Evolutionary conservation across 805 yeast genomes (phyloP).

Genomic region (Suhomyces canberraensis): DNA sequence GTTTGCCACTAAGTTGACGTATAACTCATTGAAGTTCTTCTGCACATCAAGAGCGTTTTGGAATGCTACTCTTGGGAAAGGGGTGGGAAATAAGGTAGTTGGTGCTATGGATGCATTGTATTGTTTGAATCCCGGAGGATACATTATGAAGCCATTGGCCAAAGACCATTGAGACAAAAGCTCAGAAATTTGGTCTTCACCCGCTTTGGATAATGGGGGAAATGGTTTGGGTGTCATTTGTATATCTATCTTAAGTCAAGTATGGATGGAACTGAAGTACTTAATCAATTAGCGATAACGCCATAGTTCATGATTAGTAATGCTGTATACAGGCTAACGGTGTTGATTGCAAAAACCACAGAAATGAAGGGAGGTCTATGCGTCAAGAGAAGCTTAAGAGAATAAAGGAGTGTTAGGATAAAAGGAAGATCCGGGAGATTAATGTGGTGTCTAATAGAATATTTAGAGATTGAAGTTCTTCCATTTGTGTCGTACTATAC

Average conservation of each 20-base stretch:
- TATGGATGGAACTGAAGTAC: no score
- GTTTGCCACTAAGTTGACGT: slow-evolving; percentile 61
- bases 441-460: no score
- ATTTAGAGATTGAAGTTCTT: no score
- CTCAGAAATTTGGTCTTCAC: slow-evolving; percentile 35
- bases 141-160: slow-evolving; percentile 78
- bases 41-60: slow-evolving; percentile 67
- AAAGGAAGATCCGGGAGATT: no score
- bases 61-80: slow-evolving; percentile 69
- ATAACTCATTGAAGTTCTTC: slow-evolving; percentile 64
- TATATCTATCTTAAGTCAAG: no score
- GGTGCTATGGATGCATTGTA: slow-evolving; percentile 69
- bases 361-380: no score
- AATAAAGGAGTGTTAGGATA: no score
- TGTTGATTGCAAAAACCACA: no score
- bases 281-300: slow-evolving; percentile 2
- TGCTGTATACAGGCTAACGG: neutral
- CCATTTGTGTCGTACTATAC: no score
- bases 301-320: slow-evolving; percentile 2
- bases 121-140: slow-evolving; percentile 53
- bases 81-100: slow-evolving; percentile 86
- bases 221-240: slow-evolving; percentile 23
- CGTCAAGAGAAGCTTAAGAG: no score
- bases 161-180: slow-evolving; percentile 71
- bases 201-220: slow-evolving; percentile 27